Conservation (phyloP, 2,329 filamentous ascomycete genomes). For the Fusarium stilboides region DNA sequence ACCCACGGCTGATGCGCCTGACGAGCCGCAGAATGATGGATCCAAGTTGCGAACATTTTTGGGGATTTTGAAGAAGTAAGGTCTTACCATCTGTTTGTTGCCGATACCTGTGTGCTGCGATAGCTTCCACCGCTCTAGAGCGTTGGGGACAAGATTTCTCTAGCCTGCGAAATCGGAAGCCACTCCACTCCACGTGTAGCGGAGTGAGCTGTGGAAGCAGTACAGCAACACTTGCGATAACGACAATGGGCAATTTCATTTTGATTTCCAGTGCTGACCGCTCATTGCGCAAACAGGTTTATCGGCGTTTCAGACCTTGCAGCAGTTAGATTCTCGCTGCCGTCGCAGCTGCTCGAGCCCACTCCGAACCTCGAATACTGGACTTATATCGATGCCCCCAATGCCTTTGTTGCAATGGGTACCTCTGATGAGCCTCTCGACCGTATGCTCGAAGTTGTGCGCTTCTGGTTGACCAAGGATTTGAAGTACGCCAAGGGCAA, state of each 20-base stretch:
- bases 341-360: slow-evolving; percentile 94
- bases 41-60: slow-evolving; percentile 93
- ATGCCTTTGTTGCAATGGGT: slow-evolving; percentile 86
- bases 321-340: slow-evolving; percentile 94
- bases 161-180: slow-evolving; percentile 38
- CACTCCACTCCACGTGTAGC: slow-evolving; percentile 25
- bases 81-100: slow-evolving; percentile 30
- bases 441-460: slow-evolving; percentile 93
- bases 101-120: slow-evolving; percentile 26
- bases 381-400: slow-evolving; percentile 97
- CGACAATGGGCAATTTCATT: slow-evolving; percentile 14
- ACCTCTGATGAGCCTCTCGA: slow-evolving; percentile 93
- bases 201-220: slow-evolving; percentile 37
- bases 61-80: slow-evolving; percentile 88
- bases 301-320: slow-evolving; percentile 97
- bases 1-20: slow-evolving; percentile 54
- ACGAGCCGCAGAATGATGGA: slow-evolving; percentile 77
- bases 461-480: slow-evolving; percentile 99
- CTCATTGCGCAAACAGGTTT: slow-evolving; percentile 72
- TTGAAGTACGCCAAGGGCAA: slow-evolving; percentile 99
- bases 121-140: slow-evolving; percentile 28
- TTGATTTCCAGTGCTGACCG: slow-evolving; percentile 48
- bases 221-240: slow-evolving; percentile 13
- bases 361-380: slow-evolving; percentile 99
- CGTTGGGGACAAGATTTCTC: slow-evolving; percentile 8